phyloP scores from a whole-genome alignment of 192 early-diverging fungal genomes.

The Chytriomyces sp. region DNA sequence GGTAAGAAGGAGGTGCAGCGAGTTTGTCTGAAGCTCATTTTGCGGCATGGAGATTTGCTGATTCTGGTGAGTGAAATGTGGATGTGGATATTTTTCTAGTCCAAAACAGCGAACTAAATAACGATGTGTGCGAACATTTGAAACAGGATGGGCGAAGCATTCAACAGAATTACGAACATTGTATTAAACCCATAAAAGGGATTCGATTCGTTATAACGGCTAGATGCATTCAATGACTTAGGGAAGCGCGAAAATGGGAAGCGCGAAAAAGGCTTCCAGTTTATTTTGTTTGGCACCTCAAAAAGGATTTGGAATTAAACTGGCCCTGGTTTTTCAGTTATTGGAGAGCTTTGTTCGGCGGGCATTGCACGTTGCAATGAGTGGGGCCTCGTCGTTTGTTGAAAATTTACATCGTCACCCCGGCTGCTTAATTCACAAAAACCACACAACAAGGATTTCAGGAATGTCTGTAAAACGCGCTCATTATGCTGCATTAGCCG shows the following conservation, averaged over 20 bases:
- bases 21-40: slow-evolving; percentile 19
- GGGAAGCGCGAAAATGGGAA: too few relatives aligned
- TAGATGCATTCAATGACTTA: neutral
- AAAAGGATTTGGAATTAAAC: too few relatives aligned
- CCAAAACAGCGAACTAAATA: neutral
- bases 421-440: too few relatives aligned
- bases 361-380: too few relatives aligned
- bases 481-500: too few relatives aligned
- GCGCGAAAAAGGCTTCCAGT: too few relatives aligned
- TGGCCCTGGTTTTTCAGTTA: neutral
- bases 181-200: slow-evolving; percentile 1
- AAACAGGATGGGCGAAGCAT: slow-evolving; percentile 18
- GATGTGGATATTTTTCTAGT: neutral
- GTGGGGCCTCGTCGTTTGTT: too few relatives aligned
- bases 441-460: too few relatives aligned
- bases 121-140: too few relatives aligned
- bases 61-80: slow-evolving; percentile 8
- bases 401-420: too few relatives aligned
- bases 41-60: slow-evolving; percentile 25
- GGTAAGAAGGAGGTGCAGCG: neutral
- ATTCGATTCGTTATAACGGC: slow-evolving; percentile 26
- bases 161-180: slow-evolving; percentile 30
- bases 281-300: too few relatives aligned
- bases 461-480: too few relatives aligned
- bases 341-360: neutral